A percentile compares a stretch with the other conserved stretches of the same genome.
These are phyloP conservation scores for Penicillium oxalicum DNA, from an alignment of 2,329 filamentous ascomycete genomes.

Conservation along the genomic window DNA sequence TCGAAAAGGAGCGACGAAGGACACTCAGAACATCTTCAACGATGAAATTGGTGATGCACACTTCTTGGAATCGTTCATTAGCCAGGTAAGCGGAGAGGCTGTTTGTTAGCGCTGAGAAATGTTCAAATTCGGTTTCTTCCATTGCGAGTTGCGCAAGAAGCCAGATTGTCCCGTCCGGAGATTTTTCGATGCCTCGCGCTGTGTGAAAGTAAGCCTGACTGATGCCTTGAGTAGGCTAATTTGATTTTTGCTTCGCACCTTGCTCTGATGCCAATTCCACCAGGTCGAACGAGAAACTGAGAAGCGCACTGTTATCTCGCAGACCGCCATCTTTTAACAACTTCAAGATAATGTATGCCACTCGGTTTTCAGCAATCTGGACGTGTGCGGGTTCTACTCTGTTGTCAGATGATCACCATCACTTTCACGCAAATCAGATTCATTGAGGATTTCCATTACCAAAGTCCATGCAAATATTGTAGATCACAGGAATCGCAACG, in stretches of 20 bases:
- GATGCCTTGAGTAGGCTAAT: background rate
- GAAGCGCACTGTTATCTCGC: conserved; percentile 27
- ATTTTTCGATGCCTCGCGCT: conserved; percentile 32
- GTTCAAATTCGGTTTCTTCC: conserved; percentile 22
- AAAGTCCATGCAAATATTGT: conserved; percentile 43
- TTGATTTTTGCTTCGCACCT: conserved; percentile 22
- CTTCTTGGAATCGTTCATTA: conserved; percentile 34
- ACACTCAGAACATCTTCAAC: conserved; percentile 31
- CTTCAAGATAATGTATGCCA: conserved; percentile 34
- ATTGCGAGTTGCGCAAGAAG: conserved; percentile 31
- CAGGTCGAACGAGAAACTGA: conserved; percentile 37
- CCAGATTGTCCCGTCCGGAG: conserved; percentile 32
- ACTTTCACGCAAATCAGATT: background rate
- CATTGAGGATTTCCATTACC: conserved; percentile 22
- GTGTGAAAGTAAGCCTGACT: conserved; percentile 2
- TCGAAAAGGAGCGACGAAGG: conserved; percentile 27
- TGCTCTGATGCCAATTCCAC: conserved; percentile 36
- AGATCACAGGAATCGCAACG: conserved; percentile 40
- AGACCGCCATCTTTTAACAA: conserved; percentile 31
- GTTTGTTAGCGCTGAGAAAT: conserved; percentile 30
- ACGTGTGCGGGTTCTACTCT: conserved; percentile 34
- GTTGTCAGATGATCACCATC: conserved; percentile 14
- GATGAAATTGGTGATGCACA: conserved; percentile 29
- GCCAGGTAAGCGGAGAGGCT: conserved; percentile 32
- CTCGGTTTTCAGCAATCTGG: conserved; percentile 32